These are phyloP conservation scores for Tylopilus sp. DNA, from an alignment of 1,284 basidiomycete genomes.

Conservation along the genomic window DNA sequence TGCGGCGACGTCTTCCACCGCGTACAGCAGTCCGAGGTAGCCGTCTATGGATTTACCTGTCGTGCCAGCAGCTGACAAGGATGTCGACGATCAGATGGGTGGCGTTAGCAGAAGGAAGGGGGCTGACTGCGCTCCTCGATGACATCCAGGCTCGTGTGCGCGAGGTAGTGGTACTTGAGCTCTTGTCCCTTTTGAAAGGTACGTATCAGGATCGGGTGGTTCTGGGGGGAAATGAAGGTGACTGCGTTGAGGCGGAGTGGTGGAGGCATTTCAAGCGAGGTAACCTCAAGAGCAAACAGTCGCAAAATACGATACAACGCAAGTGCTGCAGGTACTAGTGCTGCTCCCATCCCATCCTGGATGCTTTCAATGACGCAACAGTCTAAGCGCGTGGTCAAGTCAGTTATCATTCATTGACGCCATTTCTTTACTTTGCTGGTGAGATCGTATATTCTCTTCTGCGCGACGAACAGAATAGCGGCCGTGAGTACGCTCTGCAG, in stretches of 20 bases:
- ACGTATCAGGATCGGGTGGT: conserved; percentile 73
- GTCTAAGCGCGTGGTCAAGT: conserved; percentile 12
- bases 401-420: background rate
- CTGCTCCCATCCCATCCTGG: conserved; percentile 2
- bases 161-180: conserved; percentile 79
- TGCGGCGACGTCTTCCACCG: conserved; percentile 78
- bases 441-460: conserved; percentile 71
- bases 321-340: background rate
- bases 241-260: conserved; percentile 70
- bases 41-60: conserved; percentile 61
- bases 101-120: background rate
- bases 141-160: conserved; percentile 73
- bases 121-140: conserved; percentile 63
- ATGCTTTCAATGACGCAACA: conserved; percentile 12
- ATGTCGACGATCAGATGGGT: background rate
- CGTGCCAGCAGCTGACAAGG: conserved; percentile 41
- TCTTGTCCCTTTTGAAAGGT: conserved; percentile 67
- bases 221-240: conserved; percentile 76
- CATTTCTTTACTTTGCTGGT: conserved; percentile 51
- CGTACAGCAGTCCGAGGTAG: conserved; percentile 74
- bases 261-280: conserved; percentile 46
- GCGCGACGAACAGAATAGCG: conserved; percentile 84
- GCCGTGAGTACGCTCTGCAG: conserved; percentile 88
- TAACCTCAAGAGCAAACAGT: too few species aligned
- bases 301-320: background rate